Base-by-base conservation (phyloP, 192 early-diverging fungal species). In the Irineochytrium annulatum region DNA sequence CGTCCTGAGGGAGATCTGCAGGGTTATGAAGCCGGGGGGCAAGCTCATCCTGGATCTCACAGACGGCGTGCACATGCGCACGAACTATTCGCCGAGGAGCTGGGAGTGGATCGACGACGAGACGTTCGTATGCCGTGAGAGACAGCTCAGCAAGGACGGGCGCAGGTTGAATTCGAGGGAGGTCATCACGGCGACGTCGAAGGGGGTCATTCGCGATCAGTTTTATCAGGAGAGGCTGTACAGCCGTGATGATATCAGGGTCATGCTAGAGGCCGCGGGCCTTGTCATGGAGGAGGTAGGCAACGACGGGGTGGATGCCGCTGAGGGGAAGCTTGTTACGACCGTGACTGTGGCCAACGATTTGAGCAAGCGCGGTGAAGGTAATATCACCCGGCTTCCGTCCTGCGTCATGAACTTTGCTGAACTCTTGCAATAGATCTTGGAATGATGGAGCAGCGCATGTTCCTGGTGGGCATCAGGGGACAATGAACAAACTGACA, bases 81-180 rank as follows among this genome's bases (percentile, higher is more conserved):
- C 70, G 8, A 79, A 76, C 55, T 85, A 74, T 63, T 72, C 71
- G 3, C 57, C 73, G 35, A 60, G 79, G 11, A 79, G 76, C 34
- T 86, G 85, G 85, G 82, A 86, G 55, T 86, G 85, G 83, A 65
- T 82, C 19, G 83, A 85, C 44, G 85, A 86, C 39, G 55, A 49
- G 6, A 83, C 76, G 45, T 76, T 86, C 67, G 85, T 83, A 2
- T 86, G 85, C 55, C 74, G 85, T 24, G 85, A 86, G 61, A 54
- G 85, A 27, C 70, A 77, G 67, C 58, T 86, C 46, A 72, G 68
- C 52, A 69, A 62, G 34, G 85, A 86, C 55, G 59, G 67, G 20
- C 61, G 67, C 43, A 65, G 83, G 34, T 71, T 86, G 34, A 63
- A 63, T 60, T 76, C 74, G 8, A 69, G 85, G 5, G 85, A 86